Conservation (phyloP, 2,329 filamentous ascomycete genomes). For the Fusarium denticulatum region DNA sequence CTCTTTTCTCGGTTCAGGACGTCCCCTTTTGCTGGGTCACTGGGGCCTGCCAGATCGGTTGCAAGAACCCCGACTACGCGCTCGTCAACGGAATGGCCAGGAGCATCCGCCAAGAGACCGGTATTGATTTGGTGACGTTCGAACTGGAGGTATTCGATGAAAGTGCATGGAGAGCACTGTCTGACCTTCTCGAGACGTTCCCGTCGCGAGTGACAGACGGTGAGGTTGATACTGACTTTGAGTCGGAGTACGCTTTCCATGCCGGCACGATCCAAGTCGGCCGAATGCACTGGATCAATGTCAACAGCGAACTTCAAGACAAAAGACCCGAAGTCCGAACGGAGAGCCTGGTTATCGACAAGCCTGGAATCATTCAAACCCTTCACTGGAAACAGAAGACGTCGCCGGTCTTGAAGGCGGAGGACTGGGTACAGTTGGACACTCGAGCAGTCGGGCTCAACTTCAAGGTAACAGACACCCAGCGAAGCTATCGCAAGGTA, state of each 20-base stretch:
- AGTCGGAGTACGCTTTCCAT: slow-evolving; percentile 5
- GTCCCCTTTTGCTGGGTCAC: slow-evolving; percentile 6
- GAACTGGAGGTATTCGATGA: neutral
- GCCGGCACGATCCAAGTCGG: slow-evolving; percentile 3
- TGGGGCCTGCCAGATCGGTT: neutral
- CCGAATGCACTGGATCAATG: slow-evolving; percentile 2
- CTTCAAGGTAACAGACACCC: slow-evolving; percentile 2
- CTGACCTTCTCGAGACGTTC: neutral
- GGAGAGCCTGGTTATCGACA: neutral
- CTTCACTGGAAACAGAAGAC: slow-evolving; percentile 6
- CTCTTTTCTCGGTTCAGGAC: slow-evolving; percentile 1
- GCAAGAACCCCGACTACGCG: slow-evolving; percentile 9
- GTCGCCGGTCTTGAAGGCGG: slow-evolving; percentile 1
- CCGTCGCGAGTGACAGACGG: neutral
- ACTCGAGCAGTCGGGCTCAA: slow-evolving; percentile 8
- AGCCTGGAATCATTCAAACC: slow-evolving; percentile 6
- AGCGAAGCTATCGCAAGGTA: neutral
- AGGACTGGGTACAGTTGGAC: slow-evolving; percentile 5
- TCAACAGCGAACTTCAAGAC: slow-evolving; percentile 5
- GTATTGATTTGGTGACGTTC: slow-evolving; percentile 3
- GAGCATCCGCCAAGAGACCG: slow-evolving; percentile 7
- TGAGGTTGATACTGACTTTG: slow-evolving; percentile 5
- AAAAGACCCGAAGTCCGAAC: neutral
- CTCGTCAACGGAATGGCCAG: slow-evolving; percentile 4
- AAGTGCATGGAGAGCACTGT: neutral